Evolutionary conservation across 345 rosid genomes (phyloP).

Genomic region (Aethionema arabicum): DNA sequence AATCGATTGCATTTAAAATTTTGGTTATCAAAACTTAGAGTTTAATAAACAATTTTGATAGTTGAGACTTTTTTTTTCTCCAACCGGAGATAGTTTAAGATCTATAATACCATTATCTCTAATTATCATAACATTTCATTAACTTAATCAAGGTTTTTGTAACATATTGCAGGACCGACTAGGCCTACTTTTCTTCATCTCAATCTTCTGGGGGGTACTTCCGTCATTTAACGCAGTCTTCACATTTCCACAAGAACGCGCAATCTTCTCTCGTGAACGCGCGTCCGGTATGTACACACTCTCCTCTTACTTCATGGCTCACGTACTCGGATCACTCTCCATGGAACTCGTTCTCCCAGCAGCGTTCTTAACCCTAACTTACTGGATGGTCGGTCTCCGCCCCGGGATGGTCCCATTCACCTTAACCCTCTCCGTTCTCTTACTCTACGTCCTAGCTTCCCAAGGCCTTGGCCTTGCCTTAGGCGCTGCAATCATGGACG

Average conservation of each 20-base stretch:
- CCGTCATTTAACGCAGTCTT: slow-evolving; percentile 83
- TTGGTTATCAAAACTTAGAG: too few relatives aligned
- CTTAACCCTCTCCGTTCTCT: slow-evolving; percentile 55
- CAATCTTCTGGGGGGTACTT: slow-evolving; percentile 94
- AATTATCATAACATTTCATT: background rate
- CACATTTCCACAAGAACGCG: slow-evolving; percentile 90
- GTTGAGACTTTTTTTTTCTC: too few relatives aligned
- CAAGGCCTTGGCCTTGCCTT: slow-evolving; percentile 86
- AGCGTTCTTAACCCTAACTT: slow-evolving; percentile 55
- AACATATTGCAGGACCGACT: slow-evolving; percentile 57
- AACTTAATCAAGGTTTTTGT: background rate
- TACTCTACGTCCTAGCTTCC: slow-evolving; percentile 74
- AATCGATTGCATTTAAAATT: too few relatives aligned
- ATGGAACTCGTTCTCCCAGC: slow-evolving; percentile 92
- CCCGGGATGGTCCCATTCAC: slow-evolving; percentile 53
- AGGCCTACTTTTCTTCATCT: slow-evolving; percentile 80
- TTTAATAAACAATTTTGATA: too few relatives aligned
- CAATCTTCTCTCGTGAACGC: slow-evolving; percentile 66
- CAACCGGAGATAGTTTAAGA: too few relatives aligned
- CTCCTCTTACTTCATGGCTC: slow-evolving; percentile 88
- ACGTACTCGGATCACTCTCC: slow-evolving; percentile 75
- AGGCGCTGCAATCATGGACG: slow-evolving; percentile 89
- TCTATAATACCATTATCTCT: background rate
- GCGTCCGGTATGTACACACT: slow-evolving; percentile 92
- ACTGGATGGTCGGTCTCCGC: slow-evolving; percentile 85